A percentile compares a stretch with the other conserved stretches of the same genome.
These are phyloP conservation scores for Clonostachys solani DNA, from an alignment of 2,329 filamentous ascomycete species.

Conservation along the genomic window DNA sequence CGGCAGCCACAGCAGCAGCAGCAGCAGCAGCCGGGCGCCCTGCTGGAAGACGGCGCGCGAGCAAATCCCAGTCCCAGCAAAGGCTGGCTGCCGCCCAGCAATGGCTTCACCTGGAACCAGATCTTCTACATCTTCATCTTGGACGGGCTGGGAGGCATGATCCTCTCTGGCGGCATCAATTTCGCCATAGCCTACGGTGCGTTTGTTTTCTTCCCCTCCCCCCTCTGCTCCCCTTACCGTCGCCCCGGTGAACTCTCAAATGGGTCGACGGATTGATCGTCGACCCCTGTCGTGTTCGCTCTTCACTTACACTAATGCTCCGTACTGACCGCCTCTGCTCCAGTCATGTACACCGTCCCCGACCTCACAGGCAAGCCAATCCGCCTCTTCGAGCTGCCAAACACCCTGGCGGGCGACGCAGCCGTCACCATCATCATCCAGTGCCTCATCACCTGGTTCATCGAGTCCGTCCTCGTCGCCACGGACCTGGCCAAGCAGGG, in stretches of 20 bases:
- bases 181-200: conserved; percentile 47
- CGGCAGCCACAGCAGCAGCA: no score
- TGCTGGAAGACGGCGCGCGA: no score
- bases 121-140: conserved; percentile 42
- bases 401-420: conserved; percentile 43
- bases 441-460: conserved; percentile 44
- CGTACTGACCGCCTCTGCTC: neutral
- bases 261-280: no score
- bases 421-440: conserved; percentile 47
- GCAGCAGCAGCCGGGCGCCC: no score
- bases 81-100: conserved; percentile 25
- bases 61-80: no score
- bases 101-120: conserved; percentile 34
- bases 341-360: conserved; percentile 42
- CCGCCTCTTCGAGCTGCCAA: conserved; percentile 43
- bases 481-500: conserved; percentile 36
- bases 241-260: neutral
- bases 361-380: conserved; percentile 29
- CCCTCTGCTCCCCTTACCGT: neutral
- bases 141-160: conserved; percentile 39
- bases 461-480: conserved; percentile 42
- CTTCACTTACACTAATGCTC: neutral
- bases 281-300: neutral
- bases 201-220: conserved; percentile 4
- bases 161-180: conserved; percentile 46